Percentiles rank a stretch among this genome's conserved stretches.
These are phyloP conservation scores for Tetracladium setigerum DNA, from an alignment of 495 filamentous ascomycete genomes.

Conservation along the genomic window DNA sequence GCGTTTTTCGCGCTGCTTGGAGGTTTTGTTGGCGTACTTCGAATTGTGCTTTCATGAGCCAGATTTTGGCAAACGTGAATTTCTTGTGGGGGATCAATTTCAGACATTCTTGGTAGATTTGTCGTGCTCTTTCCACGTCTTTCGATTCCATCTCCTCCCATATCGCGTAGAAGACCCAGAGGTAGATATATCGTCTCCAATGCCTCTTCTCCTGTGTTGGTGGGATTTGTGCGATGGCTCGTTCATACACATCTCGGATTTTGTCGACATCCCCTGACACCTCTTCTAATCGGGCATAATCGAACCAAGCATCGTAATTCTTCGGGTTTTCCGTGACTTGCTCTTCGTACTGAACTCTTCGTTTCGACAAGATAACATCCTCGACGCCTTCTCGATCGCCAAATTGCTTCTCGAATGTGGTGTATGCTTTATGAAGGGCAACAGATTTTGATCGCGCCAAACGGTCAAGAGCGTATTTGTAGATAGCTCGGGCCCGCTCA, in stretches of 20 bases:
- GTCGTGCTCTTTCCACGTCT: constrained; percentile 71
- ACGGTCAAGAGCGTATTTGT: constrained; percentile 91
- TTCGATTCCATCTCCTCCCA: constrained; percentile 85
- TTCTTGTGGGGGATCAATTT: constrained; percentile 89
- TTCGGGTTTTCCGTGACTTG: constrained; percentile 85
- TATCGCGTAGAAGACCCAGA: constrained; percentile 95
- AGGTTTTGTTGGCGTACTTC: constrained; percentile 84
- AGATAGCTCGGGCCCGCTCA: constrained; percentile 91
- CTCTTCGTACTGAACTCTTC: constrained; percentile 89
- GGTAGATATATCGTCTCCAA: constrained; percentile 94
- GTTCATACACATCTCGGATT: constrained; percentile 88
- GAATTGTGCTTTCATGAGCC: constrained; percentile 89
- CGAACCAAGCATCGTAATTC: constrained; percentile 96
- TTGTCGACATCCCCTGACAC: constrained; percentile 68
- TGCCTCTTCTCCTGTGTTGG: constrained; percentile 95
- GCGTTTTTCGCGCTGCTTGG: constrained; percentile 69
- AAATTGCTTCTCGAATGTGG: constrained; percentile 96
- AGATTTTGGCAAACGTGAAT: constrained; percentile 96
- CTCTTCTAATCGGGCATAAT: constrained; percentile 89
- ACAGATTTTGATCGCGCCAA: constrained; percentile 82
- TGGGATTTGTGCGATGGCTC: constrained; percentile 91
- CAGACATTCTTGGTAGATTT: constrained; percentile 86
- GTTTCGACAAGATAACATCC: constrained; percentile 89
- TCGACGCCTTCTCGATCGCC: constrained; percentile 92
- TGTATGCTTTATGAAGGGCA: constrained; percentile 83